phyloP scores from a whole-genome alignment of 1,284 basidiomycete genomes.

The Baeospora myosura region DNA sequence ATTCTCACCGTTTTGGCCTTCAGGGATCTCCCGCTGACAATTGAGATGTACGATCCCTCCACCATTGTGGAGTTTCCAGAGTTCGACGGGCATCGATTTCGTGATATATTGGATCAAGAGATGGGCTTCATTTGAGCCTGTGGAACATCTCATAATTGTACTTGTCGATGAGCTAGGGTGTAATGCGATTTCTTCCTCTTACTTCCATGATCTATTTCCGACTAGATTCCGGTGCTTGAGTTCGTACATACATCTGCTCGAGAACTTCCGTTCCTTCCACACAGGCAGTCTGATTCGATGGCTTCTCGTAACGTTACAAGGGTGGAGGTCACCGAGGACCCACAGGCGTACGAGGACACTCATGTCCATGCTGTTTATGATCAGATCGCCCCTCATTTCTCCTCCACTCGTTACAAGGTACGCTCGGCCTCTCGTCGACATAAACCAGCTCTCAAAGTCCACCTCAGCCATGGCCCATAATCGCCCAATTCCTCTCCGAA shows the following conservation, averaged over 20 bases:
- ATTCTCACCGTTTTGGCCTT: conserved; percentile 13
- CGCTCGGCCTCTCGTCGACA: conserved; percentile 1
- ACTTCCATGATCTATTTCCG: too few species aligned
- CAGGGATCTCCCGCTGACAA: conserved; percentile 48
- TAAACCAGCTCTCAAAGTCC: conserved; percentile 2
- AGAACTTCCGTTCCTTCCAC: too few species aligned
- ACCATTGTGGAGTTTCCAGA: conserved; percentile 53
- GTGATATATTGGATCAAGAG: conserved; percentile 60
- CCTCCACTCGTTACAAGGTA: conserved; percentile 90
- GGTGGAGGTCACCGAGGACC: conserved; percentile 28
- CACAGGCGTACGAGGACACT: conserved; percentile 56
- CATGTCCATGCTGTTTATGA: conserved; percentile 88
- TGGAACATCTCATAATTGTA: too few species aligned
- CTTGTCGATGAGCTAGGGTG: too few species aligned
- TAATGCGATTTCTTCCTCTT: too few species aligned
- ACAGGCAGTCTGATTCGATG: too few species aligned
- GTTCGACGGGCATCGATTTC: conserved; percentile 59
- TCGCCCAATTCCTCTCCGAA: conserved; percentile 71
- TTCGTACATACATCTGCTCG: too few species aligned
- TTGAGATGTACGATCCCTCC: conserved; percentile 40
- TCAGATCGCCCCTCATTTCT: conserved; percentile 87
- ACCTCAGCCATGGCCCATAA: conserved; percentile 92
- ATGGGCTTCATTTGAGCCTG: too few species aligned
- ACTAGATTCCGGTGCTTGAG: too few species aligned
- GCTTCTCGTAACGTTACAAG: not conserved